phyloP scores from a whole-genome alignment of 2,329 filamentous ascomycete species.

The Pezicula neosporulosa region DNA sequence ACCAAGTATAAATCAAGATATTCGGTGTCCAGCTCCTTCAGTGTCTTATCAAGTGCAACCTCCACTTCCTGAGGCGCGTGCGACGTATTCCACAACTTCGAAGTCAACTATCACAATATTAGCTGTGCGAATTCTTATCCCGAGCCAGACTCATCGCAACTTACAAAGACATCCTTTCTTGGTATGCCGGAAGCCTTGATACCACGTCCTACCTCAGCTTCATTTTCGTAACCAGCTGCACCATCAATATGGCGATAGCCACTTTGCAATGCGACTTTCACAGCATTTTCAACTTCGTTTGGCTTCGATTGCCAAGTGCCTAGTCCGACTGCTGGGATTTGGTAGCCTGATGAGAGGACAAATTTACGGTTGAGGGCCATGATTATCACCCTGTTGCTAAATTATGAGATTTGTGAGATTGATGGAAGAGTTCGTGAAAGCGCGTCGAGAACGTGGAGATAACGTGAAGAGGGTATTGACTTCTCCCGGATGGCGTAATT shows the following conservation, averaged over 20 bases:
- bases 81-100: constrained; percentile 54
- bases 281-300: constrained; percentile 42
- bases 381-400: no score
- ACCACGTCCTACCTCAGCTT: constrained; percentile 36
- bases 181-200: constrained; percentile 29
- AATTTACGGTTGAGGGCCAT: constrained; percentile 31
- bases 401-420: no score
- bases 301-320: constrained; percentile 39
- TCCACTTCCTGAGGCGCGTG: constrained; percentile 24
- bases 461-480: no score
- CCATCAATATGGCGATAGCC: constrained; percentile 43
- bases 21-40: constrained; percentile 29
- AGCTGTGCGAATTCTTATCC: constrained; percentile 41
- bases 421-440: no score
- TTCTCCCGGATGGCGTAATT: no score
- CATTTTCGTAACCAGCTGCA: constrained; percentile 12
- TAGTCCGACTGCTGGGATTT: constrained; percentile 34
- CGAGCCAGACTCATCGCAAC: neutral
- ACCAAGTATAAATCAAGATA: constrained; percentile 33
- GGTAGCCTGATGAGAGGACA: constrained; percentile 33
- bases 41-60: constrained; percentile 21
- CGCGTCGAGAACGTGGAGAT: no score
- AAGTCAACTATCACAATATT: constrained; percentile 37
- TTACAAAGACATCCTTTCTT: constrained; percentile 36
- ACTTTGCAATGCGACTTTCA: constrained; percentile 46